Evolutionary conservation across 2,329 filamentous ascomycete species (phyloP), one percentile per base, ranked within the genome.

Genomic region (Ophiosphaerella korrae): DNA sequence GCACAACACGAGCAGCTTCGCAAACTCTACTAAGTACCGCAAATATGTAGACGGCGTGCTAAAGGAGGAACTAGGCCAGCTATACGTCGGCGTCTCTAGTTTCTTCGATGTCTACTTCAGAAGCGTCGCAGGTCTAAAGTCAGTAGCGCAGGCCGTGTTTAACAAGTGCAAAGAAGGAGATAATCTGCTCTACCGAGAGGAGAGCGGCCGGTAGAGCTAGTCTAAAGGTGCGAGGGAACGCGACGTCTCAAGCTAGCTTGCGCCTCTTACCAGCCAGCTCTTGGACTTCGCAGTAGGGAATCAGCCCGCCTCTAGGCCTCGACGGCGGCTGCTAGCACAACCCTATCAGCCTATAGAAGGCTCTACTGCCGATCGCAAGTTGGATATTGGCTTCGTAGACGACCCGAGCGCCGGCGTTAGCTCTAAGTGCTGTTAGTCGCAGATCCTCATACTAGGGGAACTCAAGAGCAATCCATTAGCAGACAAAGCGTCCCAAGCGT

Each of bases 391-490:
- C 49, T 63, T 66, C 45, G 55, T 61, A 41, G 55, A 66, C 45
- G 44, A 59, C 51, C 48, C 32, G 42, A 58, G 50, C 42, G 57
- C 61, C 23, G 47, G 54, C 47, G 50, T 48, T 2, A 36, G 57
- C 52, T 58, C 50, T 3, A 63, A 57, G 36, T 60, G 32, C 52
- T 57, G 71, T 50, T 80, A 65, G 76, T 73, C 66, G 5, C 68
- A 78, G 36, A 75, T 82, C 42, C 69, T 80, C 7, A 60, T 81
- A 32, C 71, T 73, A 3, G 73, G 77, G 52, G 76, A 80, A 58
- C 66, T 81, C 14, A 79, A 79, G 62, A 77, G 73, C 45, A 80
- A 81, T 48, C 74, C 62, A n/a, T 56, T 50, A 5, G 68, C 73
- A 16, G 74, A 81, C 48, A 77, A 26, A 50, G 55, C 63, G 8